Evolutionary conservation across 2,329 filamentous ascomycete species (phyloP).

Genomic region (Lachnellula suecica): DNA sequence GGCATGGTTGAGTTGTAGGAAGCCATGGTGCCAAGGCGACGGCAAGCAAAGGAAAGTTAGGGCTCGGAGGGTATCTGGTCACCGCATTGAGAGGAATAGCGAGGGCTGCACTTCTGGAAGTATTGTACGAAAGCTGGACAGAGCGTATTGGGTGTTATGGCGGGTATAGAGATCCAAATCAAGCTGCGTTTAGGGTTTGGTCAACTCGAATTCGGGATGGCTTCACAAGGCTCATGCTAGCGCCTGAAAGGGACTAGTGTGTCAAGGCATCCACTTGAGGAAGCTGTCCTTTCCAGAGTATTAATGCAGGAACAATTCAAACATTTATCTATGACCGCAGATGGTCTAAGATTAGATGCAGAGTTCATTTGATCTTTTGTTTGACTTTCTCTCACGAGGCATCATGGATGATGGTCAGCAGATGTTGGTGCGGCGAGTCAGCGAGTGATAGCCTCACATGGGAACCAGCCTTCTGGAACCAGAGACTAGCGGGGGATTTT

Average conservation of each 20-base stretch:
- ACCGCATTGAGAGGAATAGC: conserved; percentile 30
- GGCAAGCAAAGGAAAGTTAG: conserved; percentile 18
- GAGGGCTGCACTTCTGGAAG: neutral
- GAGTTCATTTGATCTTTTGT: neutral
- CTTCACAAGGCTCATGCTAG: neutral
- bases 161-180: neutral
- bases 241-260: neutral
- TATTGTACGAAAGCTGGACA: conserved; percentile 6
- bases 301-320: neutral
- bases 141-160: neutral
- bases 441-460: neutral
- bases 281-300: neutral
- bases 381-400: neutral
- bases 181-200: conserved; percentile 8
- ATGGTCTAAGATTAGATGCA: neutral
- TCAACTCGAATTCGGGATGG: conserved; percentile 6
- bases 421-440: neutral
- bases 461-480: neutral
- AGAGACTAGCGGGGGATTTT: neutral
- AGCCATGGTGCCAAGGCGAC: conserved; percentile 34
- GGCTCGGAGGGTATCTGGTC: conserved; percentile 18
- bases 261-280: neutral
- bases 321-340: neutral
- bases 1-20: conserved; percentile 40
- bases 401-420: neutral